Conservation (phyloP, 257 asterid species). For the Rhazya stricta region DNA sequence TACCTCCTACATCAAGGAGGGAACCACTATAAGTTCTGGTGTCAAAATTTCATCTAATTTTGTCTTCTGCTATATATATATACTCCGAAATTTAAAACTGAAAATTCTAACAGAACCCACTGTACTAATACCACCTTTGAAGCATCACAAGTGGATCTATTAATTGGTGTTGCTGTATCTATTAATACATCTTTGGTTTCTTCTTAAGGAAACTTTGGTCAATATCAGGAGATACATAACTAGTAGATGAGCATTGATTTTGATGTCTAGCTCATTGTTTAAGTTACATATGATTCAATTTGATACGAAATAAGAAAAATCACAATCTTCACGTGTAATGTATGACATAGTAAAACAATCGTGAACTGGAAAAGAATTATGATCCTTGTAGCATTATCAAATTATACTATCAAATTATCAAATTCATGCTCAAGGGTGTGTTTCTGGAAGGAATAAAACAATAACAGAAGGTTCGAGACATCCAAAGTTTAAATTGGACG, state of each 20-base stretch:
- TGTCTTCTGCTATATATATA: too few relatives aligned
- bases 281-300: too few relatives aligned
- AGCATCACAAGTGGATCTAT: slow-evolving; percentile 6
- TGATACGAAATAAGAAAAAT: neutral
- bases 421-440: neutral
- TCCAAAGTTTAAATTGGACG: neutral
- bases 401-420: too few relatives aligned
- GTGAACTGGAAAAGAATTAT: too few relatives aligned
- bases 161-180: slow-evolving; percentile 1
- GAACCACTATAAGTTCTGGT: too few relatives aligned
- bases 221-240: neutral
- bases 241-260: too few relatives aligned
- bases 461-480: neutral
- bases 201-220: neutral
- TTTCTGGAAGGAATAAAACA: neutral
- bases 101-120: too few relatives aligned
- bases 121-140: neutral
- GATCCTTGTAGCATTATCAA: neutral
- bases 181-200: neutral
- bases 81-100: too few relatives aligned
- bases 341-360: neutral
- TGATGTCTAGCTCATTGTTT: neutral
- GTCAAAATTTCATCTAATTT: too few relatives aligned
- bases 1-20: too few relatives aligned
- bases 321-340: neutral